Evolutionary conservation across 352 stramenopile species (phyloP), one percentile per base, ranked within the genome.

Genomic region (Phytophthora brassicae): DNA sequence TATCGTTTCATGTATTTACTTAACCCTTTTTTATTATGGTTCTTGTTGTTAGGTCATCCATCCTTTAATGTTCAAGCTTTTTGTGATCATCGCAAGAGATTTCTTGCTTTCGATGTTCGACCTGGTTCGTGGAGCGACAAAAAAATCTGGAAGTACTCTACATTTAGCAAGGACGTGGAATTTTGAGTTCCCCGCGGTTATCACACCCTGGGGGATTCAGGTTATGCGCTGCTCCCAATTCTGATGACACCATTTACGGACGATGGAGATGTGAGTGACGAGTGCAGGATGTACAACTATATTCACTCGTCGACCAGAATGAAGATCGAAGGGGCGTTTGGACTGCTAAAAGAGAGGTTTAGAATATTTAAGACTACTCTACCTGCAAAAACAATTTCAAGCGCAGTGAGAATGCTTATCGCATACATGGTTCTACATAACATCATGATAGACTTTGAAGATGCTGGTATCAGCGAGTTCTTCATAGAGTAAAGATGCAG

Each of bases 61-160:
- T 47, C 20, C 0, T 28, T 47, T 9, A 47, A 47, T 47, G 41
- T 29, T 28, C 41, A 47, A 29, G 41, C 20, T 5, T 11, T 47
- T 26, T 31, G 41, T 47, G 41, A 47, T 47, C 20, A 47, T 29
- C 41, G 20, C 20, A 47, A 47, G 20, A 28, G 41, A 1, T 47
- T 47, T 11, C 19, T 47, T 4, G 19, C 41, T 47, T 47, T 47
- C 29, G 41, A 47, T 20, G 41, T 47, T 31, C 19, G 41, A 17
- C 41, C 41, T 31, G 41, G 41, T 31, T 47, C 41, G 3, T 47
- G 41, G 41, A 47, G 41, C 20, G 41, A 47, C 41, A 28, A n/a
- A 43, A 43, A 44, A 44, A n/a, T 16, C 12, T 47, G 19, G 7
- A 28, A 47, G 41, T 29, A 47, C 20, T 29, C 41, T 5, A 29